Evolutionary conservation across 2,329 filamentous ascomycete genomes (phyloP), one percentile per base, ranked within the genome.

Genomic region (Alternaria metachromatica): DNA sequence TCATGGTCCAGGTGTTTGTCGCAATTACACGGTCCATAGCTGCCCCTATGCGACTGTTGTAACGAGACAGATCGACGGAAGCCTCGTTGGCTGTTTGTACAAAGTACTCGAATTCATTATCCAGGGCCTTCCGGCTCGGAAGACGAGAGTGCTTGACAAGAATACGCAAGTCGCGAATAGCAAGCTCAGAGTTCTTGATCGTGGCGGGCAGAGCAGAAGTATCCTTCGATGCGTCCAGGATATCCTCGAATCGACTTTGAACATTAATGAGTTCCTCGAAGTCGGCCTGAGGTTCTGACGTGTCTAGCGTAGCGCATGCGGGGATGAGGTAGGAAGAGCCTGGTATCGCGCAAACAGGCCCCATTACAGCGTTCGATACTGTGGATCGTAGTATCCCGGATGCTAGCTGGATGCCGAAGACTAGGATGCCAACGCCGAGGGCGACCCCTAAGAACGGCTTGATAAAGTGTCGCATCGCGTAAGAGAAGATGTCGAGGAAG

Each of bases 101-200:
- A 79, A 94, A 96, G 54, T 87, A 87, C 65, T 91, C 87, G 60
- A 96, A 91, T 76, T 95, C 92, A 21, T 89, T 84, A 5, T 92
- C 87, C 12, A 96, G 86, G 78, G 94, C 90, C 37, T 90, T 86
- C 28, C 87, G 87, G 12, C 87, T 87, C 25, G 88, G 87, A 0
- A 96, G 82, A 21, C 87, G 85, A 69, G 90, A 93, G 79, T 90
- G 89, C 43, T 87, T 85, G 33, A 96, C 90, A 48, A 94, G 84
- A 25, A 88, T 90, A 30, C 90, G 88, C 23, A 96, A 81, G 71
- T 94, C 92, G 44, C 92, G 87, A 37, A 96, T 89, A 1, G 90
- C 89, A 3, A 88, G 84, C 78, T 95, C 92, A 3, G 90, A 89
- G 10, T 88, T 87, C 81, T 93, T 94, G 89, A 96, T 94, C 70